A percentile compares a stretch with the other conserved stretches of the same genome.
These are phyloP conservation scores for Pyropia haitanensis DNA, from an alignment of 23 red algal genomes.

Conservation along the genomic window DNA sequence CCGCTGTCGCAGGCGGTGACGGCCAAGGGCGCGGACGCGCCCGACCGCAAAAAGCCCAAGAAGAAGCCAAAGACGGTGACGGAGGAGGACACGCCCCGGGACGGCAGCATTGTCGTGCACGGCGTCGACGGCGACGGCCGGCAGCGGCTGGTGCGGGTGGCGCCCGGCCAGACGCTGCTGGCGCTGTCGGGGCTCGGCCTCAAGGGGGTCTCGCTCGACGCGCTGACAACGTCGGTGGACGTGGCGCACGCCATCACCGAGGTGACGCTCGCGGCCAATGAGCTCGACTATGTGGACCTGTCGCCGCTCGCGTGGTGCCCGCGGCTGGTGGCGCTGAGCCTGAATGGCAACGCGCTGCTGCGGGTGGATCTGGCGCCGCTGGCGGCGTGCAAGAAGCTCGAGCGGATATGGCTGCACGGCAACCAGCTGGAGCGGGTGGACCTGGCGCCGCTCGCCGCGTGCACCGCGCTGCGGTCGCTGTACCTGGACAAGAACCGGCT, in stretches of 20 bases:
- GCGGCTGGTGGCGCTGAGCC: slow-evolving; percentile 39
- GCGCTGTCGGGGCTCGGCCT: slow-evolving; percentile 48
- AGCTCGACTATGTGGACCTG: slow-evolving; percentile 48
- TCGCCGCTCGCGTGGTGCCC: slow-evolving; percentile 46
- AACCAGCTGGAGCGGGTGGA: slow-evolving; percentile 66
- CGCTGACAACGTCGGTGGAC: slow-evolving; percentile 1
- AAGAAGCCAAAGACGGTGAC: no score
- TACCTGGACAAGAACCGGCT: slow-evolving; percentile 83
- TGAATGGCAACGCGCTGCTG: slow-evolving; percentile 83
- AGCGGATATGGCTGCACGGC: slow-evolving; percentile 91
- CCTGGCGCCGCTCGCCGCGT: slow-evolving; percentile 45
- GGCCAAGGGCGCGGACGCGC: no score
- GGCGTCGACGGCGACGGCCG: no score
- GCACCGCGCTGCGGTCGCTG: slow-evolving; percentile 59
- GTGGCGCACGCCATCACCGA: slow-evolving; percentile 15
- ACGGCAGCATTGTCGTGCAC: no score
- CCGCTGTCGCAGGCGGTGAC: no score
- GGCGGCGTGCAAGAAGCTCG: slow-evolving; percentile 50
- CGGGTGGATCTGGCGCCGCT: slow-evolving; percentile 66
- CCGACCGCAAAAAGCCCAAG: no score
- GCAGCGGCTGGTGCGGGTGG: no score
- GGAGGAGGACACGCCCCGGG: no score
- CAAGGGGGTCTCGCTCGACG: slow-evolving; percentile 25
- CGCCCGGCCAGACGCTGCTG: background rate
- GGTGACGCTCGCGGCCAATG: slow-evolving; percentile 74